phyloP scores from a whole-genome alignment of 306 rosid species.

The Casuarina equisetifolia region DNA sequence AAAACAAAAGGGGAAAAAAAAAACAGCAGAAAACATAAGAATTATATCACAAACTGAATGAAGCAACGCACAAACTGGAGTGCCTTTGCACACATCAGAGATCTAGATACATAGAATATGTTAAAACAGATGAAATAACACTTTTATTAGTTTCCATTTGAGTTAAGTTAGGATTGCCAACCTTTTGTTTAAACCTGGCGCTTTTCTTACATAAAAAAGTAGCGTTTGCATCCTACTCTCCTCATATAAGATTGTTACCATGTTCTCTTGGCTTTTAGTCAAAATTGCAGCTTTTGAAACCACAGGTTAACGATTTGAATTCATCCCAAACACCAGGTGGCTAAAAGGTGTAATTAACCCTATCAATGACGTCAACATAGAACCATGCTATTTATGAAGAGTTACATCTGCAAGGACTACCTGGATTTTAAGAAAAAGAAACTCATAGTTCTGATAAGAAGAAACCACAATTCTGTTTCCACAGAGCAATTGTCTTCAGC shows the following conservation, averaged over 20 bases:
- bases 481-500: slow-evolving; percentile 26
- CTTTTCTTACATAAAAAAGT: too few species aligned
- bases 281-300: background rate
- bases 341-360: background rate
- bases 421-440: slow-evolving; percentile 77
- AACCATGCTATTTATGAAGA: background rate
- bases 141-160: background rate
- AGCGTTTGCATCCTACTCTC: background rate
- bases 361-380: background rate
- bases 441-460: slow-evolving; percentile 64
- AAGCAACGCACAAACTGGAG: background rate
- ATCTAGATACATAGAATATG: background rate
- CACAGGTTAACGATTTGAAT: background rate
- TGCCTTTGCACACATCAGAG: background rate
- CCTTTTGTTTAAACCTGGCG: background rate
- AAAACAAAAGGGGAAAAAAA: background rate
- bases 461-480: slow-evolving; percentile 61
- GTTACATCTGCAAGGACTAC: slow-evolving; percentile 40
- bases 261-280: background rate
- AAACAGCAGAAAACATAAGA: slow-evolving; percentile 23
- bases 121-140: background rate
- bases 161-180: background rate
- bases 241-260: background rate
- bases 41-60: slow-evolving; percentile 11
- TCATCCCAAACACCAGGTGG: background rate